phyloP scores from a whole-genome alignment of 2,329 filamentous ascomycete species.

The Colletotrichum theobromicola region DNA sequence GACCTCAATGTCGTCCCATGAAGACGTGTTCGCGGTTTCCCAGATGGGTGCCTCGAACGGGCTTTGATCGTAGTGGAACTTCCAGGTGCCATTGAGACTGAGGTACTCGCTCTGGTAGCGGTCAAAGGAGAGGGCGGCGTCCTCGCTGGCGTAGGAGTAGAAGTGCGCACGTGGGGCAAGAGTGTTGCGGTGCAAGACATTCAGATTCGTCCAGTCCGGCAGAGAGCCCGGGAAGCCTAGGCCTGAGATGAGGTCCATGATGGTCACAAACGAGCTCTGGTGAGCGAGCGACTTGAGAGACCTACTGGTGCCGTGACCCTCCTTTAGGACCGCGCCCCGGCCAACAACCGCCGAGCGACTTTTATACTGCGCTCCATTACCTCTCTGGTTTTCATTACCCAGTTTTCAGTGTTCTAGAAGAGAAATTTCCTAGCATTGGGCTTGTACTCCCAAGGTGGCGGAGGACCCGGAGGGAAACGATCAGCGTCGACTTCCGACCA shows the following conservation, averaged over 20 bases:
- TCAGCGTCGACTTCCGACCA: neutral
- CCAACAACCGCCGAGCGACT: neutral
- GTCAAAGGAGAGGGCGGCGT: slow-evolving; percentile 51
- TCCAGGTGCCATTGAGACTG: slow-evolving; percentile 48
- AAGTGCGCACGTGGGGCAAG: slow-evolving; percentile 61
- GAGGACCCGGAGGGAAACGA: neutral
- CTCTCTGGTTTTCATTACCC: neutral
- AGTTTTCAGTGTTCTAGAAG: neutral
- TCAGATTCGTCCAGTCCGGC: slow-evolving; percentile 66
- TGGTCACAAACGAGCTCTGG: neutral
- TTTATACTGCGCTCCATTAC: neutral
- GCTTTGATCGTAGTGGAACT: slow-evolving; percentile 39
- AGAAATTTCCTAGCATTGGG: too few relatives aligned
- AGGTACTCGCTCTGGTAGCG: slow-evolving; percentile 36
- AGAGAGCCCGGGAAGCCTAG: slow-evolving; percentile 17
- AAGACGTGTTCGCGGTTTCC: slow-evolving; percentile 10
- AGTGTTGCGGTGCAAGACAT: slow-evolving; percentile 61
- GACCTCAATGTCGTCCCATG: slow-evolving; percentile 61
- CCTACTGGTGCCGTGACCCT: neutral
- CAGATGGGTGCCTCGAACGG: slow-evolving; percentile 31
- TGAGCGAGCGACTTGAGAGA: neutral
- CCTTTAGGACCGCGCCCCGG: neutral
- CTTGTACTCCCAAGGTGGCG: neutral
- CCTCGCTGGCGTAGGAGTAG: slow-evolving; percentile 51
- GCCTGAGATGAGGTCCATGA: slow-evolving; percentile 8